Conservation (phyloP, 2,329 filamentous ascomycete species). For the Colletotrichum simmondsii region DNA sequence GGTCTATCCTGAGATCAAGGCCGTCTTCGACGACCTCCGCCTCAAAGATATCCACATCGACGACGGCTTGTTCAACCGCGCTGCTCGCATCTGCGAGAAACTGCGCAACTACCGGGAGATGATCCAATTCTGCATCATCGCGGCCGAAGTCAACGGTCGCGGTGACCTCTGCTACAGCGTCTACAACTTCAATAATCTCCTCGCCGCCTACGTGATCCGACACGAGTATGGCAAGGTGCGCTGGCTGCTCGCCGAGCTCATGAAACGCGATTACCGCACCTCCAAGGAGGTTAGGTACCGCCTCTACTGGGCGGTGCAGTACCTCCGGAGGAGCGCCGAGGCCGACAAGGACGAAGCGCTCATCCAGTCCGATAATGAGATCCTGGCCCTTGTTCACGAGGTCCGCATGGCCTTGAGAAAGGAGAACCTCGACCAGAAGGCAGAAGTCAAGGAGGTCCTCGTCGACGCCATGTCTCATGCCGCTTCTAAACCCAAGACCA, state of each 20-base stretch:
- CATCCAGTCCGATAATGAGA: constrained; percentile 24
- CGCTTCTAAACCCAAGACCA: background rate
- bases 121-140: constrained; percentile 46
- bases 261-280: constrained; percentile 25
- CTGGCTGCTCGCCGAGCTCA: constrained; percentile 40
- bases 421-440: constrained; percentile 12
- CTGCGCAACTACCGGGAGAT: constrained; percentile 44
- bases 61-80: constrained; percentile 49
- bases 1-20: constrained; percentile 23
- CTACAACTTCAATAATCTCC: constrained; percentile 50
- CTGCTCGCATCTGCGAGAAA: constrained; percentile 43
- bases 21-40: constrained; percentile 40
- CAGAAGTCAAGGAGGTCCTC: constrained; percentile 6
- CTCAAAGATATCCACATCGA: constrained; percentile 44
- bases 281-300: constrained; percentile 8
- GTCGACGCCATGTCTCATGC: background rate
- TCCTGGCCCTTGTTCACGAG: constrained; percentile 17
- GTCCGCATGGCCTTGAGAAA: background rate
- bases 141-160: constrained; percentile 49
- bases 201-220: constrained; percentile 46
- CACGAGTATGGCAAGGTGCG: constrained; percentile 44
- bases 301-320: constrained; percentile 27
- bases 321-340: constrained; percentile 23
- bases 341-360: constrained; percentile 26
- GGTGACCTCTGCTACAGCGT: constrained; percentile 49